Conservation (phyloP, 257 asterid species). For the Nicotiana tabacum region DNA sequence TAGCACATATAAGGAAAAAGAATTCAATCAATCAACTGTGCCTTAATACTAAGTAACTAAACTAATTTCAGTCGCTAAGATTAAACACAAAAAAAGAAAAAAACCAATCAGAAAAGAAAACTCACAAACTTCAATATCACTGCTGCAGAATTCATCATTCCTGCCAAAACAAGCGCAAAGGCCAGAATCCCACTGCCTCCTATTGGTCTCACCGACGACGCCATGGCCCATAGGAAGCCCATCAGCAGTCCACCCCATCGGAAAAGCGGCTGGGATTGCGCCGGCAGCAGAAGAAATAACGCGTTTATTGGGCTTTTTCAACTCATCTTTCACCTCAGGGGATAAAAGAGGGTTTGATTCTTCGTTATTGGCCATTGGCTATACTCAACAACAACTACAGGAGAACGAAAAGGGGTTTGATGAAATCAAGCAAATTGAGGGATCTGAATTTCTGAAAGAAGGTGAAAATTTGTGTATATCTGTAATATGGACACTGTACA, state of each 20-base stretch:
- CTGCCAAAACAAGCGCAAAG: constrained; percentile 42
- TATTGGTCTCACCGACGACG: constrained; percentile 39
- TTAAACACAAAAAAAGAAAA: not conserved
- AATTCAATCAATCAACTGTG: not conserved
- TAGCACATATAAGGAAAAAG: too few species aligned
- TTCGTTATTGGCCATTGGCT: constrained; percentile 45
- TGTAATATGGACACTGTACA: not conserved
- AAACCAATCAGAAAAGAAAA: constrained; percentile 2
- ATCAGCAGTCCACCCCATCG: constrained; percentile 70
- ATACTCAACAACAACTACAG: too few species aligned
- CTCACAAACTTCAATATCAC: constrained; percentile 55
- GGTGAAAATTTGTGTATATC: not conserved
- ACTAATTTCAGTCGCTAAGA: not conserved
- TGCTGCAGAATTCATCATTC: constrained; percentile 44
- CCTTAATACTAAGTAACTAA: too few species aligned
- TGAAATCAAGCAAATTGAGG: not conserved
- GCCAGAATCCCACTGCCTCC: constrained; percentile 38
- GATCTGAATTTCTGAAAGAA: not conserved
- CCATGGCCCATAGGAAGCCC: constrained; percentile 52
- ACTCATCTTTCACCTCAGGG: constrained; percentile 17
- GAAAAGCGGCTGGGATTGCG: constrained; percentile 25
- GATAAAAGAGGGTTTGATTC: constrained; percentile 69
- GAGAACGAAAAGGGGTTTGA: not conserved
- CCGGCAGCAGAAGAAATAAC: constrained; percentile 18
- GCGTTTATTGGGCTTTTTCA: constrained; percentile 19